These are phyloP conservation scores for Rhinocladiella mackenziei DNA, from an alignment of 2,329 filamentous ascomycete genomes.

Conservation along the genomic window DNA sequence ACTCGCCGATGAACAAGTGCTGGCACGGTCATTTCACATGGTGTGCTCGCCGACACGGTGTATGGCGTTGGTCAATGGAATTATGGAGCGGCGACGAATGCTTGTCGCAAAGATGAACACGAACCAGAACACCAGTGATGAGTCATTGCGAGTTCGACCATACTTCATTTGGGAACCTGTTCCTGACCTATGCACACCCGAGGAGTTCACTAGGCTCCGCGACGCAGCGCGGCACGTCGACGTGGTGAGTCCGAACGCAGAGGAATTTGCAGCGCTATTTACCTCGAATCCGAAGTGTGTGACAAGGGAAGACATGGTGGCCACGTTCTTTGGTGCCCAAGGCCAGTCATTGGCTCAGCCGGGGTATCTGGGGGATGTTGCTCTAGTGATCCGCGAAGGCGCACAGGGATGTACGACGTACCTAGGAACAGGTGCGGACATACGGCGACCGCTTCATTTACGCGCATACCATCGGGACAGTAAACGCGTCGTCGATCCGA, in stretches of 20 bases:
- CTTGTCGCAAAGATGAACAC: slow-evolving; percentile 32
- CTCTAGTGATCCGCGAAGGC: slow-evolving; percentile 55
- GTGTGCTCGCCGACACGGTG: slow-evolving; percentile 78
- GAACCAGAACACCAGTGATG: too few relatives aligned
- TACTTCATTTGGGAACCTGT: slow-evolving; percentile 94
- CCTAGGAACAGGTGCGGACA: too few relatives aligned
- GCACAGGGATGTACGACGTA: slow-evolving; percentile 56
- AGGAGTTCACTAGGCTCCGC: slow-evolving; percentile 53
- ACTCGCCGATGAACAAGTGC: slow-evolving; percentile 62
- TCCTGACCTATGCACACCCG: slow-evolving; percentile 76
- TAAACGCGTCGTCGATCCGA: slow-evolving; percentile 73
- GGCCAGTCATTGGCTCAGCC: too few relatives aligned
- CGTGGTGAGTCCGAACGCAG: slow-evolving; percentile 74
- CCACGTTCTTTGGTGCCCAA: slow-evolving; percentile 36
- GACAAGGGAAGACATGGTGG: slow-evolving; percentile 32
- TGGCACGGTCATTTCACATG: slow-evolving; percentile 76
- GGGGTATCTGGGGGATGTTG: slow-evolving; percentile 38
- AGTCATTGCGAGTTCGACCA: slow-evolving; percentile 58
- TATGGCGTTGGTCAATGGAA: slow-evolving; percentile 68
- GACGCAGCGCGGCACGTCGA: slow-evolving; percentile 53
- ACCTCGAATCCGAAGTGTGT: slow-evolving; percentile 36
- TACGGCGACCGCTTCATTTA: slow-evolving; percentile 60
- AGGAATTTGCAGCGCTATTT: slow-evolving; percentile 85
- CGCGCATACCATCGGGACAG: slow-evolving; percentile 64
- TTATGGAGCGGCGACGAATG: slow-evolving; percentile 53